A percentile compares a stretch with the other conserved stretches of the same genome.
Evolutionary conservation across 2,329 filamentous ascomycete genomes (phyloP).

Genomic region (Cordyceps militaris): DNA sequence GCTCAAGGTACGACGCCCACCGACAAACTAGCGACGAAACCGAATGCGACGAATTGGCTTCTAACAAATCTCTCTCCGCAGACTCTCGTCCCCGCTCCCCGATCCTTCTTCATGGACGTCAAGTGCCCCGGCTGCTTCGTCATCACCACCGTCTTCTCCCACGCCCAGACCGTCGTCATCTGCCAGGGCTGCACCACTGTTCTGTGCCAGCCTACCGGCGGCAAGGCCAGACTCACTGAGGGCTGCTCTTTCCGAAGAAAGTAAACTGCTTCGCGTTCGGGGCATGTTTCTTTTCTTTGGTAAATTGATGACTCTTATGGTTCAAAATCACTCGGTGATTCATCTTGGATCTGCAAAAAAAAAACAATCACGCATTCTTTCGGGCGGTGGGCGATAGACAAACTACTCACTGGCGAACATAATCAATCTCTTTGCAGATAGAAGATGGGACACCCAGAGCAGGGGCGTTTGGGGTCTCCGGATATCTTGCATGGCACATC

Average conservation of each 20-base stretch:
- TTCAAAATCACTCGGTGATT: conserved; percentile 40
- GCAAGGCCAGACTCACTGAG: conserved; percentile 97
- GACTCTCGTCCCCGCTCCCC: conserved; percentile 90
- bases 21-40: conserved; percentile 8
- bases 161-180: conserved; percentile 99
- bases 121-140: conserved; percentile 99
- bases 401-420: conserved; percentile 37
- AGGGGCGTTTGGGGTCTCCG: conserved; percentile 69
- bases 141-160: conserved; percentile 99
- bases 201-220: conserved; percentile 98
- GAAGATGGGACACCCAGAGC: conserved; percentile 61
- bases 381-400: conserved; percentile 44
- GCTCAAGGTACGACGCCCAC: conserved; percentile 73
- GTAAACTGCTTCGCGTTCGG: conserved; percentile 57
- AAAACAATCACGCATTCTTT: conserved; percentile 30
- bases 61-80: conserved; percentile 29
- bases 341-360: conserved; percentile 55
- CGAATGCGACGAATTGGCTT: conserved; percentile 15
- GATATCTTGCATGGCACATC: conserved; percentile 70
- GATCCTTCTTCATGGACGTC: conserved; percentile 99
- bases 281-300: conserved; percentile 41
- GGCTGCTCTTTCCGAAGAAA: conserved; percentile 99
- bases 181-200: conserved; percentile 99
- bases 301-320: conserved; percentile 41
- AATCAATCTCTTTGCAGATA: conserved; percentile 53